These are phyloP conservation scores for Cladochytrium tenue DNA, from an alignment of 371 early-diverging fungal genomes.

Conservation along the genomic window DNA sequence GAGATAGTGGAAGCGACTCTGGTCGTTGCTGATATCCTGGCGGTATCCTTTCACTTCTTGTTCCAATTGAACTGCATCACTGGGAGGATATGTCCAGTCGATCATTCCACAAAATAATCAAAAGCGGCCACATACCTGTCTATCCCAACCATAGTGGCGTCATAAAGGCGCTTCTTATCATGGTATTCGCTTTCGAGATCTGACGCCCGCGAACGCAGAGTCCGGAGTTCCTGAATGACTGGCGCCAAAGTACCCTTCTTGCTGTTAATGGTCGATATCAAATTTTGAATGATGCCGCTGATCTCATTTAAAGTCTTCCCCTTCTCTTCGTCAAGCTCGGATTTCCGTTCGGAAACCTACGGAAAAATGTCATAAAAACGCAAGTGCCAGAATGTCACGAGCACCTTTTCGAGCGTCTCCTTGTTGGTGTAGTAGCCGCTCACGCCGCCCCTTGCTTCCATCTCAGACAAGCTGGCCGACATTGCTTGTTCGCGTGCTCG, in stretches of 20 bases:
- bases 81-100: neutral
- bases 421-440: conserved; percentile 44
- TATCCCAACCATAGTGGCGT: conserved; percentile 51
- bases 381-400: conserved; percentile 1
- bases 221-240: conserved; percentile 51
- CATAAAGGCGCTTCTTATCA: conserved; percentile 49
- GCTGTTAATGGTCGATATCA: conserved; percentile 45
- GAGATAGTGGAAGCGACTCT: conserved; percentile 46
- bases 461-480: conserved; percentile 24
- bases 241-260: conserved; percentile 51
- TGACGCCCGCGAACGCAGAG: conserved; percentile 32
- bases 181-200: conserved; percentile 51
- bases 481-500: conserved; percentile 28
- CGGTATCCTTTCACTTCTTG: conserved; percentile 41
- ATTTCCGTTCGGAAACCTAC: conserved; percentile 49
- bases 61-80: conserved; percentile 41
- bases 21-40: conserved; percentile 46
- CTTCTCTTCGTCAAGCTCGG: conserved; percentile 52
- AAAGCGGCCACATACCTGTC: conserved; percentile 40
- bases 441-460: conserved; percentile 47
- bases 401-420: conserved; percentile 47
- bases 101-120: neutral
- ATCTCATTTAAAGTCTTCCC: conserved; percentile 52
- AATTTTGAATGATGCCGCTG: conserved; percentile 43
- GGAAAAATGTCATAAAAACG: neutral